A percentile compares a stretch with the other conserved stretches of the same genome.
Conservation (phyloP, 2,329 filamentous ascomycete species). For the Penicillium glabrum region DNA sequence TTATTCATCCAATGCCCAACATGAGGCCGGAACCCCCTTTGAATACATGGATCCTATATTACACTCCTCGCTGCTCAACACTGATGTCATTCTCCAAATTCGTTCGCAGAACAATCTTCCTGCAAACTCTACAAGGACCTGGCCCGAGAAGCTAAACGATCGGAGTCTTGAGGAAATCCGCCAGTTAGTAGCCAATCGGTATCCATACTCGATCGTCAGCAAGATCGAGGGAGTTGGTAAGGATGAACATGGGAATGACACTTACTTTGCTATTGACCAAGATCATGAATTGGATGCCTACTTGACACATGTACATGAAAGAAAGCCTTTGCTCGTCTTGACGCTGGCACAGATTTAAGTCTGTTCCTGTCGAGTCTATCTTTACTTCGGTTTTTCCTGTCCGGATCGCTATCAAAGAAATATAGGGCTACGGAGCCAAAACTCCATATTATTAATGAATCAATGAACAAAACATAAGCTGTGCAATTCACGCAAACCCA, state of each 20-base stretch:
- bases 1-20: slow-evolving; percentile 35
- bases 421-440: background rate
- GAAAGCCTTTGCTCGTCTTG: slow-evolving; percentile 56
- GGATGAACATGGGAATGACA: slow-evolving; percentile 59
- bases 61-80: slow-evolving; percentile 35
- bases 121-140: slow-evolving; percentile 48
- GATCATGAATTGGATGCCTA: slow-evolving; percentile 74
- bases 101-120: slow-evolving; percentile 62
- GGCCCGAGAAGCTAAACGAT: slow-evolving; percentile 64
- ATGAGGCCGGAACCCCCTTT: slow-evolving; percentile 31
- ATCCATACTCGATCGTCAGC: slow-evolving; percentile 59
- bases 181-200: slow-evolving; percentile 61
- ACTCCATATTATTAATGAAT: background rate
- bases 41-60: slow-evolving; percentile 40
- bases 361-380: background rate
- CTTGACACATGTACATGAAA: slow-evolving; percentile 61
- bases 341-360: slow-evolving; percentile 30
- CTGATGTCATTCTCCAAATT: slow-evolving; percentile 69
- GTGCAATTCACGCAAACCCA: background rate
- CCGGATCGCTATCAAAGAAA: background rate
- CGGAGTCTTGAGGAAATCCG: slow-evolving; percentile 63
- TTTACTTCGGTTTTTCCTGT: background rate
- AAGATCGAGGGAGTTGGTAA: slow-evolving; percentile 67
- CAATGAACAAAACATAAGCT: background rate
- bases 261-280: slow-evolving; percentile 64